Evolutionary conservation across 257 asterid species (phyloP).

Genomic region (Nicotiana knightiana): DNA sequence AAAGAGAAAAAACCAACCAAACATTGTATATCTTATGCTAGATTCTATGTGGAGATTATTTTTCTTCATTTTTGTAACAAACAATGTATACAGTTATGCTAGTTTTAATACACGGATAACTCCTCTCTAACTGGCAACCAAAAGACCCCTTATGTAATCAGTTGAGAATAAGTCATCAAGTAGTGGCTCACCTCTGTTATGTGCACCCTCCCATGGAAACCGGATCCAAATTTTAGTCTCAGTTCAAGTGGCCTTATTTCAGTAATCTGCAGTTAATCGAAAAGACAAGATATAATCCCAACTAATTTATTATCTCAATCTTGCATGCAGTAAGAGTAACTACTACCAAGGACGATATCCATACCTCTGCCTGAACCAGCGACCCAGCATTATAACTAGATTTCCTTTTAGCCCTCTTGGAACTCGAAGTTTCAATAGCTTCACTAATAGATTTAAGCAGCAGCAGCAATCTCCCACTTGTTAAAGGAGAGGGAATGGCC

Average conservation of each 20-base stretch:
- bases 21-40: too few species aligned
- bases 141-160: not conserved
- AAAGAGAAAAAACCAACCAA: too few species aligned
- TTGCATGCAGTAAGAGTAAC: not conserved
- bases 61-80: too few species aligned
- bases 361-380: slow-evolving; percentile 81
- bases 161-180: not conserved
- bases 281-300: slow-evolving; percentile 4
- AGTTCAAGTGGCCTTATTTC: slow-evolving; percentile 85
- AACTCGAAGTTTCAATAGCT: slow-evolving; percentile 50
- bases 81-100: too few species aligned
- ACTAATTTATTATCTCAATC: slow-evolving; percentile 2
- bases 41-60: too few species aligned
- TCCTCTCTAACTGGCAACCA: too few species aligned
- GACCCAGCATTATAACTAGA: slow-evolving; percentile 63
- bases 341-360: not conserved
- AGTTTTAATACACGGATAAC: too few species aligned
- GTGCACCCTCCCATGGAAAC: slow-evolving; percentile 75
- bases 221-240: slow-evolving; percentile 81
- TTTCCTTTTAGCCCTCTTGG: slow-evolving; percentile 72
- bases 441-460: slow-evolving; percentile 56
- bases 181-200: slow-evolving; percentile 68
- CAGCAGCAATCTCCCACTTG: slow-evolving; percentile 74
- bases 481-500: slow-evolving; percentile 68
- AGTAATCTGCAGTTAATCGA: slow-evolving; percentile 56